These are phyloP conservation scores for Fragilariopsis cylindrus DNA, from an alignment of 108 stramenopile species.

Conservation along the genomic window DNA sequence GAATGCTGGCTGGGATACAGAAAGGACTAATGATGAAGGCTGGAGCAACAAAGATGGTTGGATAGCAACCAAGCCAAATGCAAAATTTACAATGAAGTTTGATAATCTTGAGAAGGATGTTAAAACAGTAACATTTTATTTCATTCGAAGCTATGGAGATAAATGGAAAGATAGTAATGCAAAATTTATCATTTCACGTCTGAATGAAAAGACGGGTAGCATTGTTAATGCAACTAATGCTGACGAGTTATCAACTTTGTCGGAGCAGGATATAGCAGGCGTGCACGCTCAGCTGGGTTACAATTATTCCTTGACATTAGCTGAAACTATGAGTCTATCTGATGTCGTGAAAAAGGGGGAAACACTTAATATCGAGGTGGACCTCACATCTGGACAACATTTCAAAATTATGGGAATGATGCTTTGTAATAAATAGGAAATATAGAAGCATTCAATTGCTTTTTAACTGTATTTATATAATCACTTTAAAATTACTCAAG, in stretches of 20 bases:
- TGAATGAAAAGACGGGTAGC: background rate
- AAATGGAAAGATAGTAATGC: background rate
- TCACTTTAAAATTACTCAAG: too few species aligned
- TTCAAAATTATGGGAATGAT: slow-evolving; percentile 11
- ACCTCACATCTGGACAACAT: background rate
- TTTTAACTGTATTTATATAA: too few species aligned
- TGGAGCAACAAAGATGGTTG: background rate
- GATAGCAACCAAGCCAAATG: background rate
- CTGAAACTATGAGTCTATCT: background rate
- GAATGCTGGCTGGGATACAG: slow-evolving; percentile 3
- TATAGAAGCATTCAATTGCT: too few species aligned
- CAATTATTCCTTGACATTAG: background rate
- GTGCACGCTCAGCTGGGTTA: background rate
- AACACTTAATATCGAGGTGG: background rate
- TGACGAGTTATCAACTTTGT: too few species aligned
- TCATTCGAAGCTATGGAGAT: background rate
- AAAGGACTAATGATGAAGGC: background rate
- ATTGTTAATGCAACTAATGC: background rate
- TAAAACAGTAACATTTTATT: background rate
- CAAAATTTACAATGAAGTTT: background rate
- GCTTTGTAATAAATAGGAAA: background rate
- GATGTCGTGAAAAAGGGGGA: background rate
- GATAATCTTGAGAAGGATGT: background rate
- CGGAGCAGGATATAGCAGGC: background rate
- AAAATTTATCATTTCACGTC: background rate